Conservation (phyloP, 2,329 filamentous ascomycete genomes). For the Bipolaris zeicola region DNA sequence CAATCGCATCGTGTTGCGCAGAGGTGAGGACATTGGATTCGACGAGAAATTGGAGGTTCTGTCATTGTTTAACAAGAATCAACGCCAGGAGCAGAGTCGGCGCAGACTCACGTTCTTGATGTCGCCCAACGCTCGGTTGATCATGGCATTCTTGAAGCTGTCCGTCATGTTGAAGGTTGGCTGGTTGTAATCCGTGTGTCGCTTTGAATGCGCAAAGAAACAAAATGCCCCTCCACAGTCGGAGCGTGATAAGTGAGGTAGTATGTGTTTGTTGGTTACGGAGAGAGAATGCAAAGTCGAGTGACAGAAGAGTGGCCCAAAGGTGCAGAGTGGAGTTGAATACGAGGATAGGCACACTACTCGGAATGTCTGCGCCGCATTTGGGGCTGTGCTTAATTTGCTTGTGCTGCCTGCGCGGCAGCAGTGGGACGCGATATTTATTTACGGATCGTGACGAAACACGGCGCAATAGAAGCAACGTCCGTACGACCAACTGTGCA, state of each 20-base stretch:
- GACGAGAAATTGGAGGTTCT: slow-evolving; percentile 91
- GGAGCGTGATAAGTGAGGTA: too few species aligned
- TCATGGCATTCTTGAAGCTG: slow-evolving; percentile 62
- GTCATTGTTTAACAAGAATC: slow-evolving; percentile 48
- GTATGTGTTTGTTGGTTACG: background rate
- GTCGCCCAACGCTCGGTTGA: slow-evolving; percentile 83
- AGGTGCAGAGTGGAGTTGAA: slow-evolving; percentile 11
- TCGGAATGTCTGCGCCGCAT: slow-evolving; percentile 23
- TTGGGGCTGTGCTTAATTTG: slow-evolving; percentile 24
- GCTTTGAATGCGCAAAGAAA: background rate
- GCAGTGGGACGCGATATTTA: slow-evolving; percentile 1
- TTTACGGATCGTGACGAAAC: background rate
- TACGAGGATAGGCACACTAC: slow-evolving; percentile 14
- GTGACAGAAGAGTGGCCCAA: slow-evolving; percentile 4
- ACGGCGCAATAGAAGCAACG: background rate
- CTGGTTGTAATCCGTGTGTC: background rate
- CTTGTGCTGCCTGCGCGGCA: slow-evolving; percentile 1
- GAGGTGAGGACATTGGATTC: slow-evolving; percentile 81
- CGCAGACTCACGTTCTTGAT: slow-evolving; percentile 75
- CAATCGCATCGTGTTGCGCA: slow-evolving; percentile 75
- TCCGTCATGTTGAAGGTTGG: slow-evolving; percentile 43
- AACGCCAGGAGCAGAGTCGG: background rate
- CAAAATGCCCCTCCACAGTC: too few species aligned
- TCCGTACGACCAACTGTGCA: background rate
- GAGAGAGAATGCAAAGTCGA: slow-evolving; percentile 7